A percentile compares a stretch with the other conserved stretches of the same genome.
Conservation (phyloP, 805 yeast species). For the Komagataella populi region DNA sequence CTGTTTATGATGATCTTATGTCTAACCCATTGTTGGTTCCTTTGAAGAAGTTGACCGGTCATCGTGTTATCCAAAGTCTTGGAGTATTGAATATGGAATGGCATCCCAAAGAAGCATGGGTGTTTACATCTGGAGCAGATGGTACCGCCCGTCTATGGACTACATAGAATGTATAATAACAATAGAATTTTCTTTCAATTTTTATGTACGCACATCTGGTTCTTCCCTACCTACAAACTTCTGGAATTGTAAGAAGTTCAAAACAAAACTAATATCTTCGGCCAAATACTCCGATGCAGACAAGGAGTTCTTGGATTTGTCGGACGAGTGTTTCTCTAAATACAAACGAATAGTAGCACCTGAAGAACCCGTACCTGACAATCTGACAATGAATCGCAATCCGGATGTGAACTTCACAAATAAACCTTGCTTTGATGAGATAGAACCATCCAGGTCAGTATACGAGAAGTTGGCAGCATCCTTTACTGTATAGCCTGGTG, state of each 20-base stretch:
- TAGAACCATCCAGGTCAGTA: constrained; percentile 90
- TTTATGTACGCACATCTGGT: constrained; percentile 79
- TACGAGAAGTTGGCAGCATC: constrained; percentile 85
- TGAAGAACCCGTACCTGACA: constrained; percentile 95
- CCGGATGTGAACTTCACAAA: constrained; percentile 74
- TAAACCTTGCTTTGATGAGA: constrained; percentile 79
- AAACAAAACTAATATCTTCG: constrained; percentile 46
- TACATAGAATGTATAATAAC: constrained; percentile 26
- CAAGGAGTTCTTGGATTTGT: constrained; percentile 30
- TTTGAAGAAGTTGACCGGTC: constrained; percentile 86
- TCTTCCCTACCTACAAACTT: constrained; percentile 66
- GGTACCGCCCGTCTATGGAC: constrained; percentile 96
- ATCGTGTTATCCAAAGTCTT: constrained; percentile 60
- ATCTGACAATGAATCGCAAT: constrained; percentile 73
- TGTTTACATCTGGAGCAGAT: constrained; percentile 95
- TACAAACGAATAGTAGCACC: constrained; percentile 95
- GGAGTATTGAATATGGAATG: constrained; percentile 83
- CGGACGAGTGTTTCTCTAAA: constrained; percentile 69
- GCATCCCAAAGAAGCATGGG: constrained; percentile 99
- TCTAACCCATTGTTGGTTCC: constrained; percentile 94
- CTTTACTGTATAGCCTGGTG: constrained; percentile 37
- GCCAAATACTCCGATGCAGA: constrained; percentile 57
- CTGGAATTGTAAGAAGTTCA: constrained; percentile 57
- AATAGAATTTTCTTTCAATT: background rate
- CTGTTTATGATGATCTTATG: constrained; percentile 91